Base-by-base conservation (phyloP, 1,139 yeast genomes). In the Hyphopichia buzzinii region DNA sequence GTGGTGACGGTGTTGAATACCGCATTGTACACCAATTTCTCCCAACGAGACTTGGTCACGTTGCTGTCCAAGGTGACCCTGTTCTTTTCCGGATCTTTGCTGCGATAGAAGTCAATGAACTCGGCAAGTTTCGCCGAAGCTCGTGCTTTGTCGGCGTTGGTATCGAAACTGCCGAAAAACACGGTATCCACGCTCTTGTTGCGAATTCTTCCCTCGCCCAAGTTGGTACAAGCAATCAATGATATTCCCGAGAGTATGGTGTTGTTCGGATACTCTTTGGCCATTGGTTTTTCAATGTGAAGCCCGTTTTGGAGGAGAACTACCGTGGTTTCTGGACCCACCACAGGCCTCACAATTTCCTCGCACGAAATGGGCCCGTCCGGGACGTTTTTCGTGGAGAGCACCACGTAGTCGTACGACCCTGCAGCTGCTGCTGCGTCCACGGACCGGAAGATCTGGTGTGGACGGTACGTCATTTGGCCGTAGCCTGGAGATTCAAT, bases 341-440 rank as follows among this genome's bases (percentile, higher is more conserved):
- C 75, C 2, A 79, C 85, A 2, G 83, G 79, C 19, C 57, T 67
- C 39, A 83, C 71, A 31, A 84, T 61, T 17, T 81, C 78, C 47
- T 80, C 87, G 36, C 83, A 69, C 37, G 71, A 66, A 3, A 78
- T 59, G 5, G 55, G 45, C 0, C 69, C 68, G 51, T 85, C 95
- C 4, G 95, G 95, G 21, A 84, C 69, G 48, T 82, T 84, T 53
- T 86, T 86, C 31, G 88, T 82, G 31, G 88, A 71, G 26, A 85
- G 73, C 4, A 85, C 67, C 17, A 84, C 67, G 50, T 68, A 86
- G 49, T 85, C 95, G 50, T 74, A 85, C 1, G 76, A 78, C 0
- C 81, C 78, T 38, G 49, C 50, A 24, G 50, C 43, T 25, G 42
- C 43, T 1, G 83, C 84, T 26, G 74, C 79, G 2, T 59, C 62